phyloP scores from a whole-genome alignment of 2,329 filamentous ascomycete genomes.

The Pseudogymnoascus verrucosus region DNA sequence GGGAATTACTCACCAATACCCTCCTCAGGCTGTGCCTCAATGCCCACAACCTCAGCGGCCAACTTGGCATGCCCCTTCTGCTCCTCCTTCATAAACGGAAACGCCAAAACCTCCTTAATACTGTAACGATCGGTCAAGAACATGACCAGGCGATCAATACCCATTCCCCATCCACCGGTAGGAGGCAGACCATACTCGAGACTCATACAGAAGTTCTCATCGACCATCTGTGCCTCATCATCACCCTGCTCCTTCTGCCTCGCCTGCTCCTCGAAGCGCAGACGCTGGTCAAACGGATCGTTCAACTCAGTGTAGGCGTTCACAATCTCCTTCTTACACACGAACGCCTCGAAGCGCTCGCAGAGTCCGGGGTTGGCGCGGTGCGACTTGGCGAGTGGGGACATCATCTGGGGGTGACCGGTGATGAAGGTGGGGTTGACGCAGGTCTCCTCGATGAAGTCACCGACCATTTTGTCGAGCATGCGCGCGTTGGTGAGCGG shows the following conservation, averaged over 20 bases:
- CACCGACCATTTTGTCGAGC: slow-evolving; percentile 88
- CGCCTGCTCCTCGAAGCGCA: slow-evolving; percentile 91
- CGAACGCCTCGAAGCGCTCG: slow-evolving; percentile 96
- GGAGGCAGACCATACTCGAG: slow-evolving; percentile 89
- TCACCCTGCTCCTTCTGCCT: slow-evolving; percentile 94
- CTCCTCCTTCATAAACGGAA: slow-evolving; percentile 97
- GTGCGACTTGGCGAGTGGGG: slow-evolving; percentile 92
- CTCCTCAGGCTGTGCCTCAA: slow-evolving; percentile 52
- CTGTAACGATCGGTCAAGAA: slow-evolving; percentile 93
- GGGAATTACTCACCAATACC: slow-evolving; percentile 35
- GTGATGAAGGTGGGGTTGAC: slow-evolving; percentile 89
- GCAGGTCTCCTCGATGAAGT: slow-evolving; percentile 91
- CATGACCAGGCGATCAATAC: slow-evolving; percentile 90
- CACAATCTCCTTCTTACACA: slow-evolving; percentile 93
- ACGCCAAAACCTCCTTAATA: slow-evolving; percentile 92
- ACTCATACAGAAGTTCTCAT: slow-evolving; percentile 88
- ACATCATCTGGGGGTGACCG: slow-evolving; percentile 85
- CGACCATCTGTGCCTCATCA: slow-evolving; percentile 90
- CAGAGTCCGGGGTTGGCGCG: slow-evolving; percentile 74
- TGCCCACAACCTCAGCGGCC: slow-evolving; percentile 55
- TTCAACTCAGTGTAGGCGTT: slow-evolving; percentile 97
- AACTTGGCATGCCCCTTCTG: slow-evolving; percentile 40
- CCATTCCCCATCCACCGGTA: slow-evolving; percentile 94
- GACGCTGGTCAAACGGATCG: slow-evolving; percentile 88
- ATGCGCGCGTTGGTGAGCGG: slow-evolving; percentile 91